Evolutionary conservation across 1,284 basidiomycete genomes (phyloP), one percentile per base, ranked within the genome.

Genomic region (Mycosarcoma mackinlayi): DNA sequence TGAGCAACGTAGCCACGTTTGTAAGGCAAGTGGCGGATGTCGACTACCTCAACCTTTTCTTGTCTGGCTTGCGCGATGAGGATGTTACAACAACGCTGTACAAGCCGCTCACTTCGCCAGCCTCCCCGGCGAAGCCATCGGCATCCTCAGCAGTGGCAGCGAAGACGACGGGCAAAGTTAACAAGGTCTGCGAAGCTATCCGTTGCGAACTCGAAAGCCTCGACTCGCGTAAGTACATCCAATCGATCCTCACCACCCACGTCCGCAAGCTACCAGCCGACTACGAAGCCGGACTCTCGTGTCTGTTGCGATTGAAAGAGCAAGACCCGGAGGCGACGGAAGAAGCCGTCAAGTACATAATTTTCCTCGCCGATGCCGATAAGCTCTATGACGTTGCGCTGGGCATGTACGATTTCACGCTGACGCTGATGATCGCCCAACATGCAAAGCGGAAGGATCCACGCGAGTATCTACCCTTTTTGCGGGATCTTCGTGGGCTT

Each of bases 381-480:
- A 88, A 87, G 65, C 87, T 98, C 3, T 98, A 94, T 84, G 90
- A 98, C 80, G 91, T 92, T 6, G 96, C 96, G 1, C 87, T 99
- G 23, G 95, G 96, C 23, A 98, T 98, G 93, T 99, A 99, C 83
- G 93, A 99, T 83, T 97, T 98, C 84, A 89, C 91, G 21, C 86
- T 99, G 3, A 94, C 97, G 2, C 86, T 98, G 30, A 90, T 98
- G 89, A 88, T 99, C 33, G 95, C 96, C 1, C 96, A 98, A 82
- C 92, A 98, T 78, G 92, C 94, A 31, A 94, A 97, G 83, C 95
- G 94, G 28, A 78, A 96, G 91, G 95, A 99, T 84, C 96, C 96
- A 7, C 88, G 94, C 76, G 96, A 99, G 83, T 99, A 98, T 80
- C 88, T 99, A 0, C 94, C 96, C 0, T 98, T 98, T 88, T 86